phyloP scores from a whole-genome alignment of 2,329 filamentous ascomycete species.

The Chaetothyriales sp. region DNA sequence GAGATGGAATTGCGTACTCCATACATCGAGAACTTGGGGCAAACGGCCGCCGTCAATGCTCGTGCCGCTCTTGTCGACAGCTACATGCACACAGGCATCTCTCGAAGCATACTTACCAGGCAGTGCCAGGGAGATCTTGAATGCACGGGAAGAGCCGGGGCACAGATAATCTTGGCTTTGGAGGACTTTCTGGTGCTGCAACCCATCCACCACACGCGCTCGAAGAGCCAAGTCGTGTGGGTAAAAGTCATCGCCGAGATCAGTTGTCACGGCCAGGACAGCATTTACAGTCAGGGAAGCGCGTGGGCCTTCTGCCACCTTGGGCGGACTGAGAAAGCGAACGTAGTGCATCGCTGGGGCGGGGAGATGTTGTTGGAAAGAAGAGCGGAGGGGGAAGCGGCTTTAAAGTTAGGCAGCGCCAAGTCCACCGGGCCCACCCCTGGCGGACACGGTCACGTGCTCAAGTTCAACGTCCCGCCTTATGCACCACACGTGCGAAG shows the following conservation, averaged over 20 bases:
- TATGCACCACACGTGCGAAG: neutral
- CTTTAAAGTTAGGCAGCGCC: neutral
- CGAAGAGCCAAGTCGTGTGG: conserved; percentile 26
- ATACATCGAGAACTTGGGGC: conserved; percentile 43
- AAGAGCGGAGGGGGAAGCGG: neutral
- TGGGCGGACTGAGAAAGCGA: conserved; percentile 54
- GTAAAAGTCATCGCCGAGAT: conserved; percentile 53
- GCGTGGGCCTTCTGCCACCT: conserved; percentile 29
- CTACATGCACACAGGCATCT: conserved; percentile 14
- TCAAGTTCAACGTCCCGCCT: neutral
- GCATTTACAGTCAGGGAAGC: conserved; percentile 33
- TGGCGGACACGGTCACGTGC: neutral
- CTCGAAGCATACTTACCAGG: conserved; percentile 12
- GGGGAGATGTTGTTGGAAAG: neutral
- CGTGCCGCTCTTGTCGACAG: conserved; percentile 9
- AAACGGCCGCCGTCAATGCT: conserved; percentile 10
- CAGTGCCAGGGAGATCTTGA: conserved; percentile 30
- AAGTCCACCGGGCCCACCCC: neutral
- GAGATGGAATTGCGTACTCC: conserved; percentile 36
- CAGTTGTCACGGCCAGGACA: conserved; percentile 53
- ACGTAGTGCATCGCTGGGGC: conserved; percentile 43
- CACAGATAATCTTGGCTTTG: conserved; percentile 32
- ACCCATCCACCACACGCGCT: conserved; percentile 10
- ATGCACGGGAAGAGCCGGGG: conserved; percentile 30
- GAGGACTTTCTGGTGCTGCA: conserved; percentile 22